phyloP scores from a whole-genome alignment of 208 protist genomes.

The Leishmania tropica region DNA sequence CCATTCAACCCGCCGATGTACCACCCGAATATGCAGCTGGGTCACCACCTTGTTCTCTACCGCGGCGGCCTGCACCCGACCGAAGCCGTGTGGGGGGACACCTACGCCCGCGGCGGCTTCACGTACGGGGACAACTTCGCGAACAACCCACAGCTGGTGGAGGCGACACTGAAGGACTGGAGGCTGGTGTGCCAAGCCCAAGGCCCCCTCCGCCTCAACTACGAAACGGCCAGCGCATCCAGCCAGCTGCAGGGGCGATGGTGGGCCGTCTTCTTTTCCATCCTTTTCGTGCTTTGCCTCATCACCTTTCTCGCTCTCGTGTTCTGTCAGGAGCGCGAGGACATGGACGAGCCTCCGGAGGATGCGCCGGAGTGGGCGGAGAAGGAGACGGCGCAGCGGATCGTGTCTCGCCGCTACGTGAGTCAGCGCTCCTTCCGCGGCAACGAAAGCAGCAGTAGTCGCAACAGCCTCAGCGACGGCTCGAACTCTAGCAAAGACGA shows the following conservation, averaged over 20 bases:
- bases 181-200: conserved; percentile 30
- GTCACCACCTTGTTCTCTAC: conserved; percentile 18
- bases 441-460: not conserved
- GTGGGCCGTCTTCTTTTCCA: conserved; percentile 32
- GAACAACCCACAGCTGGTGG: not conserved
- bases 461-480: not conserved
- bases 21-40: conserved; percentile 2
- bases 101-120: conserved; percentile 25
- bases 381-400: conserved; percentile 20
- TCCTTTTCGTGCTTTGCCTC: conserved; percentile 34
- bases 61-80: conserved; percentile 8
- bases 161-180: conserved; percentile 12
- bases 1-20: not conserved
- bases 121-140: conserved; percentile 21
- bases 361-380: conserved; percentile 45
- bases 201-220: conserved; percentile 13
- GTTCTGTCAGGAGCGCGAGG: conserved; percentile 49
- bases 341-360: conserved; percentile 51
- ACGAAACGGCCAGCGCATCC: conserved; percentile 14
- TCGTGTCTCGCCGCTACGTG: conserved; percentile 30
- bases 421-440: conserved; percentile 24
- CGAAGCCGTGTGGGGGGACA: conserved; percentile 27
- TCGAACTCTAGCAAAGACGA: conserved; percentile 6
- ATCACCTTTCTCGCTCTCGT: conserved; percentile 29
- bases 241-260: conserved; percentile 23